Conservation (phyloP, 1,284 basidiomycete species). For the Microbotryum lychnidis-dioicae region DNA sequence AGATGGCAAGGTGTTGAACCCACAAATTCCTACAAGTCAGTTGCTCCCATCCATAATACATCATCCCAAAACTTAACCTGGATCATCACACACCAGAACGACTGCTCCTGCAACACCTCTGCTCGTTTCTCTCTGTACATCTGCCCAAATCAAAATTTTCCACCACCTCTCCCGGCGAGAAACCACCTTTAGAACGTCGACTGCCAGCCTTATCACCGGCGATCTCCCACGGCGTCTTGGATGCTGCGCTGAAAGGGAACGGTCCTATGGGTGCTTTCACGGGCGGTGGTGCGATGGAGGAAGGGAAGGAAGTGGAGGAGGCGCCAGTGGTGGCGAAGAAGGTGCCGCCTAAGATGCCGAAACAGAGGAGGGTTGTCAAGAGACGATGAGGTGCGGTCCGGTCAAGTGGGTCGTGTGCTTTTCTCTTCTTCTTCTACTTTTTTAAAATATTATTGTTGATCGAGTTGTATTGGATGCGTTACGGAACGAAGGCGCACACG, state of each 20-base stretch:
- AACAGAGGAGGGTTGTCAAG: conserved; percentile 21
- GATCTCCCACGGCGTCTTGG: conserved; percentile 59
- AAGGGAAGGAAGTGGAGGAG: conserved; percentile 50
- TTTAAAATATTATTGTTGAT: no score
- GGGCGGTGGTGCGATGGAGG: conserved; percentile 41
- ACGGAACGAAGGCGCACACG: no score
- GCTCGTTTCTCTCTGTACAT: conserved; percentile 34
- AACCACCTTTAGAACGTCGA: conserved; percentile 49
- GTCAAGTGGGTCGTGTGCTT: no score
- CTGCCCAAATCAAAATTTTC: conserved; percentile 34
- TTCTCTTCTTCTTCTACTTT: no score
- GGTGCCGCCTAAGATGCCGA: conserved; percentile 13
- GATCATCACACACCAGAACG: conserved; percentile 33
- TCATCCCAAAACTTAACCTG: no score
- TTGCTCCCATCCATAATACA: no score
- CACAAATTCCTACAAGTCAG: no score
- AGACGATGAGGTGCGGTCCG: neutral
- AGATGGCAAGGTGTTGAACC: conserved; percentile 47
- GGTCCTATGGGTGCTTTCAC: conserved; percentile 47
- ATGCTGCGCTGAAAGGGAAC: conserved; percentile 68
- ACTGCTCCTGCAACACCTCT: conserved; percentile 37
- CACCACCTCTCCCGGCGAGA: conserved; percentile 33
- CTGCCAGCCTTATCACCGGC: conserved; percentile 62
- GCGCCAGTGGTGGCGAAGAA: conserved; percentile 12
- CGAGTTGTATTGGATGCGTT: no score